Evolutionary conservation across 768 basidiomycete species (phyloP).

Genomic region (Tylopilus sp.): DNA sequence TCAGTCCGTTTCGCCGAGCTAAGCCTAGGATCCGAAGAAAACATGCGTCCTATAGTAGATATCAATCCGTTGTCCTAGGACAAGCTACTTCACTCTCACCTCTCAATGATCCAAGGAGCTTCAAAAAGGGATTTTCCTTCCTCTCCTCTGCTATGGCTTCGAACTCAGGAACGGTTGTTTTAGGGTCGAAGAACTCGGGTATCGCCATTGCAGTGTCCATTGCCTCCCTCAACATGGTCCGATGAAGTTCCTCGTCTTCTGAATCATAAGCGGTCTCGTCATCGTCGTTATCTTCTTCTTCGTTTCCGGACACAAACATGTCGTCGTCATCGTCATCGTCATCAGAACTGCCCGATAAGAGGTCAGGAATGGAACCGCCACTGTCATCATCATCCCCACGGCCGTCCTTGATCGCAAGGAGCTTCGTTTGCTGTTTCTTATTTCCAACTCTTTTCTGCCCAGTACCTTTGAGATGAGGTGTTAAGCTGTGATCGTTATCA

Average conservation of each 20-base stretch:
- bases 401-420: constrained; percentile 51
- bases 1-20: constrained; percentile 35
- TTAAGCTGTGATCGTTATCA: constrained; percentile 22
- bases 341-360: constrained; percentile 62
- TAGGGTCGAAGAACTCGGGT: constrained; percentile 56
- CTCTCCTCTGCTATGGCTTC: constrained; percentile 44
- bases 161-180: constrained; percentile 43
- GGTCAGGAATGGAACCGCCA: constrained; percentile 59
- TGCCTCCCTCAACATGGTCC: constrained; percentile 62
- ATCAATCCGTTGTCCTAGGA: constrained; percentile 1
- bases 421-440: constrained; percentile 36
- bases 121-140: constrained; percentile 76
- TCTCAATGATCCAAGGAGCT: constrained; percentile 68
- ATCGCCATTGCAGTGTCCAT: constrained; percentile 63
- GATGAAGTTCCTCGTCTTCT: constrained; percentile 65
- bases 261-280: constrained; percentile 54
- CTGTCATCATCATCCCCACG: constrained; percentile 37
- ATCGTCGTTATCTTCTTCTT: constrained; percentile 34
- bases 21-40: constrained; percentile 44
- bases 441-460: constrained; percentile 18
- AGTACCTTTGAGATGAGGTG: constrained; percentile 8
- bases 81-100: constrained; percentile 37
- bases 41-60: constrained; percentile 57
- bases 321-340: constrained; percentile 40
- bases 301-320: constrained; percentile 24